Conservation (phyloP, 176 grass and related monocot genomes). For the Rhynchospora tenuis region DNA sequence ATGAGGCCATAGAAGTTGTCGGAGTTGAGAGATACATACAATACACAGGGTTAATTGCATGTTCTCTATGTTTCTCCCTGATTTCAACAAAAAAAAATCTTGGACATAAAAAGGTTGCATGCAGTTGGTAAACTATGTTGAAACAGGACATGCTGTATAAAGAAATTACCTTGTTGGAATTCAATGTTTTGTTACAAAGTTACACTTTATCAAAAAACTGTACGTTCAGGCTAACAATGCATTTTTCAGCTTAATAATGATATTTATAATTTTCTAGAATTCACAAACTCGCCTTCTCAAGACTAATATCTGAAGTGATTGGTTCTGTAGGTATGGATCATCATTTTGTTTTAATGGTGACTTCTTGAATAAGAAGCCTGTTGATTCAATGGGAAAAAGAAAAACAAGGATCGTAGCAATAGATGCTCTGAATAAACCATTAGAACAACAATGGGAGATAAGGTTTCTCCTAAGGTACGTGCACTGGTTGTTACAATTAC, state of each 20-base stretch:
- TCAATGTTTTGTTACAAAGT: background rate
- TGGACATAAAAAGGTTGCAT: background rate
- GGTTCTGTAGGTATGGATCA: conserved; percentile 51
- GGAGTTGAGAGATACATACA: conserved; percentile 69
- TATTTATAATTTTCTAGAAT: too few species aligned
- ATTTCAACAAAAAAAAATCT: too few species aligned
- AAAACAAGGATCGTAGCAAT: conserved; percentile 72
- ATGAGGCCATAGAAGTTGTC: conserved; percentile 87
- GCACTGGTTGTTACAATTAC: background rate
- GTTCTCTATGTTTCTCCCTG: background rate
- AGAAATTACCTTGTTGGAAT: background rate
- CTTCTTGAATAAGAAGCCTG: conserved; percentile 54
- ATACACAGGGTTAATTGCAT: conserved; percentile 63
- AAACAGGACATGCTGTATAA: background rate
- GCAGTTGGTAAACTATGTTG: background rate
- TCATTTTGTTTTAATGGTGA: conserved; percentile 67
- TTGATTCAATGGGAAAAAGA: conserved; percentile 57
- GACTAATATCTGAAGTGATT: background rate
- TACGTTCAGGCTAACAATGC: background rate
- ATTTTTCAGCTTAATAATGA: background rate
- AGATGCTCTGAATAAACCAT: conserved; percentile 63
- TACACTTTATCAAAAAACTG: background rate
- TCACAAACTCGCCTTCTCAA: background rate
- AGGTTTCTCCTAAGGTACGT: conserved; percentile 57
- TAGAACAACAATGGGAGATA: conserved; percentile 41